Evolutionary conservation across 2,329 filamentous ascomycete species (phyloP).

Genomic region (Pseudogymnoascus verrucosus): DNA sequence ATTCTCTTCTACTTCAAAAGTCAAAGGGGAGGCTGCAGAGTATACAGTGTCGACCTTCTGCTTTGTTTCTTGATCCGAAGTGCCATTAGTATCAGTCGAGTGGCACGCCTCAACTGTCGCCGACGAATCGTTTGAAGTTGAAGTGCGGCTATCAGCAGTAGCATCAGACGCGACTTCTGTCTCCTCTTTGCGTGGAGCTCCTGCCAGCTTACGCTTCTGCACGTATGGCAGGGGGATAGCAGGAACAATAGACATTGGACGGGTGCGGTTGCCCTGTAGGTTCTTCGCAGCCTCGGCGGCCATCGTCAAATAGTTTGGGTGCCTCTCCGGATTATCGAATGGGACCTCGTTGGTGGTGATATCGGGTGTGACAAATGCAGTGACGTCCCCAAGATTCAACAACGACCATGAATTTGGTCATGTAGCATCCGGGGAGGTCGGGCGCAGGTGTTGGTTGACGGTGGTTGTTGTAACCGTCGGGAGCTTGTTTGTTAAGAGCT

Average conservation of each 20-base stretch:
- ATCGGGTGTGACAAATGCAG: constrained; percentile 12
- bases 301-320: constrained; percentile 22
- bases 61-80: background rate
- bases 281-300: constrained; percentile 22
- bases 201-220: constrained; percentile 25
- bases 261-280: constrained; percentile 24
- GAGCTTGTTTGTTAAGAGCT: constrained; percentile 8
- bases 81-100: constrained; percentile 2
- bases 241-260: constrained; percentile 24
- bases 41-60: background rate
- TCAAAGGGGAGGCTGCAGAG: background rate
- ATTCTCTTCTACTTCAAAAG: background rate
- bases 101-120: background rate
- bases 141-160: background rate
- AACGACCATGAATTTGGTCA: constrained; percentile 26
- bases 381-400: constrained; percentile 32
- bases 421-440: constrained; percentile 29
- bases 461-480: constrained; percentile 10
- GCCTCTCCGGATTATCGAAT: constrained; percentile 10
- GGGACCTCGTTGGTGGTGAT: constrained; percentile 10
- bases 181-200: constrained; percentile 19
- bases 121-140: constrained; percentile 4
- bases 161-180: constrained; percentile 15
- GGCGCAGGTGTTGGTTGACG: constrained; percentile 12
- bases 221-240: constrained; percentile 27